Conservation (phyloP, 345 rosid genomes). For the Barbarea vulgaris region DNA sequence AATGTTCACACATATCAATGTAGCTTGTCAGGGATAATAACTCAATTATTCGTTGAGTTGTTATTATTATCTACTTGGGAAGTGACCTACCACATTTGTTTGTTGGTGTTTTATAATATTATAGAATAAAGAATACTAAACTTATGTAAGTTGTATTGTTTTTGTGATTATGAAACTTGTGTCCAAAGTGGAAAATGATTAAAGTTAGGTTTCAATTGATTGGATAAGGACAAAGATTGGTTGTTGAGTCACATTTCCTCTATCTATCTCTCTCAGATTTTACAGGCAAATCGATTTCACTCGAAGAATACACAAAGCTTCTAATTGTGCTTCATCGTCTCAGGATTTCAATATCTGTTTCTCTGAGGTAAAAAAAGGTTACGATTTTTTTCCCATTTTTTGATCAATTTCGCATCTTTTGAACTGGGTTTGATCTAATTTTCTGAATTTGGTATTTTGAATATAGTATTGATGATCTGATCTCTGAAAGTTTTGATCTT, state of each 20-base stretch:
- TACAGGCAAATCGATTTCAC: slow-evolving; percentile 24
- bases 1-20: slow-evolving; percentile 34
- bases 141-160: slow-evolving; percentile 25
- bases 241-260: slow-evolving; percentile 50
- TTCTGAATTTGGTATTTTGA: not conserved
- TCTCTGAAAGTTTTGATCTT: not conserved
- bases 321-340: not conserved
- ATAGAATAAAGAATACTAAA: slow-evolving; percentile 11
- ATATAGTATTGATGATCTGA: not conserved
- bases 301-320: slow-evolving; percentile 10
- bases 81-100: slow-evolving; percentile 33
- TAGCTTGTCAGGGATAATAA: slow-evolving; percentile 11
- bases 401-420: slow-evolving; percentile 10
- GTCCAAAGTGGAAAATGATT: slow-evolving; percentile 32
- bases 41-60: slow-evolving; percentile 20
- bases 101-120: not conserved
- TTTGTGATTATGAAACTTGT: slow-evolving; percentile 14
- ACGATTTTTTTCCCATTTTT: slow-evolving; percentile 5
- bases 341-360: slow-evolving; percentile 15
- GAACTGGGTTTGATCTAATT: slow-evolving; percentile 22
- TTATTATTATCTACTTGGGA: slow-evolving; percentile 27
- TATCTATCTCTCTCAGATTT: slow-evolving; percentile 12
- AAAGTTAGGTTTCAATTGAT: slow-evolving; percentile 37
- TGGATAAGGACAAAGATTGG: slow-evolving; percentile 46
- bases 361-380: slow-evolving; percentile 31